Evolutionary conservation across 345 rosid genomes (phyloP).

Genomic region (Aquilaria sinensis): DNA sequence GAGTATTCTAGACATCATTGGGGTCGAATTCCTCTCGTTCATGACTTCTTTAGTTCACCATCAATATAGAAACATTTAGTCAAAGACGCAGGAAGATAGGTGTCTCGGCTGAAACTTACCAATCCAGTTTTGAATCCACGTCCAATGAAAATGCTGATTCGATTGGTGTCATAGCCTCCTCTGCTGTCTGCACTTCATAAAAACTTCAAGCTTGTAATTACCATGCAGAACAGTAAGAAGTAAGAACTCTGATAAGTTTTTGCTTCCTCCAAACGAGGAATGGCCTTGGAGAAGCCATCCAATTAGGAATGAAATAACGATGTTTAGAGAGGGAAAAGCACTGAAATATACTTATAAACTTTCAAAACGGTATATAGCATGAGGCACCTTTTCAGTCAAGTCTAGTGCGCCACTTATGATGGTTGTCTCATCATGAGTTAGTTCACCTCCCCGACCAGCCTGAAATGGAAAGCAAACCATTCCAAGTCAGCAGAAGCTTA

Average conservation of each 20-base stretch:
- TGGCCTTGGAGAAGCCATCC: neutral
- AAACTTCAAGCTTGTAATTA: slow-evolving; percentile 11
- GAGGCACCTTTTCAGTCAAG: slow-evolving; percentile 82
- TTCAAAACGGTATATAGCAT: neutral
- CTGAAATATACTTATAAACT: neutral
- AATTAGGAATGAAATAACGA: slow-evolving; percentile 1
- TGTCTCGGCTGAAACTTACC: slow-evolving; percentile 38
- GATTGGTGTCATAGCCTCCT: slow-evolving; percentile 88
- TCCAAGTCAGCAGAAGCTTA: slow-evolving; percentile 20
- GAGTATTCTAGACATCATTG: too few species aligned
- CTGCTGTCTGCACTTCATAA: slow-evolving; percentile 54
- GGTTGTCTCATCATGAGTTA: slow-evolving; percentile 93
- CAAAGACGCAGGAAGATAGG: slow-evolving; percentile 17
- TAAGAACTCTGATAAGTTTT: slow-evolving; percentile 5
- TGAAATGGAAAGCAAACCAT: slow-evolving; percentile 24
- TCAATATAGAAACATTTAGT: slow-evolving; percentile 12
- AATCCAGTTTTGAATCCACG: slow-evolving; percentile 70
- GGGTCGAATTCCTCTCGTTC: too few species aligned
- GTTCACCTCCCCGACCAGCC: slow-evolving; percentile 99
- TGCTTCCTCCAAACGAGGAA: slow-evolving; percentile 8
- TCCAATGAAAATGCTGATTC: slow-evolving; percentile 85
- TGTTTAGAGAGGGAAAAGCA: slow-evolving; percentile 2
- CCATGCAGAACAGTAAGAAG: neutral
- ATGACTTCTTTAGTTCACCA: too few species aligned
- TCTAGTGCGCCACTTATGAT: slow-evolving; percentile 97